A percentile compares a stretch with the other conserved stretches of the same genome.
phyloP scores from a whole-genome alignment of 768 basidiomycete genomes.

The Pleurotus tuber-regium region DNA sequence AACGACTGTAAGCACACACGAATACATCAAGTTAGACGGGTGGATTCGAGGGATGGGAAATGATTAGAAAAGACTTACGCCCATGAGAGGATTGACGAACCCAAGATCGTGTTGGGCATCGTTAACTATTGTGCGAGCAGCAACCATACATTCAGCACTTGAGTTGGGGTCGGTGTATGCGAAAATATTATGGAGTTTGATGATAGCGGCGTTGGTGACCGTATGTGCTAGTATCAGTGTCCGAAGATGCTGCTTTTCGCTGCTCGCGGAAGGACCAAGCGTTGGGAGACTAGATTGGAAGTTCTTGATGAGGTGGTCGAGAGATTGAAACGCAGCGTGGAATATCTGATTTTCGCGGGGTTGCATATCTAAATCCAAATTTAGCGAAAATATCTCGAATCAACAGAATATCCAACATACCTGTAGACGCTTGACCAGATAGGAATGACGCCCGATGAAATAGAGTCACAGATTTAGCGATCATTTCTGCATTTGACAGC shows the following conservation, averaged over 20 bases:
- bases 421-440: slow-evolving; percentile 43
- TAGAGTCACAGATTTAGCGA: slow-evolving; percentile 54
- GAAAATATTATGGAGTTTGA: slow-evolving; percentile 51
- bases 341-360: slow-evolving; percentile 41
- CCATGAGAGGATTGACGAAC: slow-evolving; percentile 47
- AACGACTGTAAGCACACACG: slow-evolving; percentile 33
- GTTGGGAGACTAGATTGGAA: slow-evolving; percentile 35
- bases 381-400: slow-evolving; percentile 6
- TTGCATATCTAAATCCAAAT: slow-evolving; percentile 31
- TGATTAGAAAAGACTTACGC: slow-evolving; percentile 33
- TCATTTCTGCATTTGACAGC: slow-evolving; percentile 37
- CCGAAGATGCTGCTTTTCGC: slow-evolving; percentile 31
- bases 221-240: slow-evolving; percentile 45
- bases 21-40: slow-evolving; percentile 9
- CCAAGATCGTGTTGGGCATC: slow-evolving; percentile 38
- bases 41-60: slow-evolving; percentile 12
- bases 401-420: slow-evolving; percentile 24
- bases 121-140: slow-evolving; percentile 41
- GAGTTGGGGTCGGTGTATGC: slow-evolving; percentile 40
- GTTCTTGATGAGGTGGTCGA: slow-evolving; percentile 43
- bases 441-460: slow-evolving; percentile 58
- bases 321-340: slow-evolving; percentile 38
- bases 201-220: slow-evolving; percentile 45
- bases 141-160: slow-evolving; percentile 39
- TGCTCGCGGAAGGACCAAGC: slow-evolving; percentile 27